Percentiles rank a stretch among this genome's conserved stretches.
Conservation (phyloP, 2,329 filamentous ascomycete species). For the Capronia epimyces region DNA sequence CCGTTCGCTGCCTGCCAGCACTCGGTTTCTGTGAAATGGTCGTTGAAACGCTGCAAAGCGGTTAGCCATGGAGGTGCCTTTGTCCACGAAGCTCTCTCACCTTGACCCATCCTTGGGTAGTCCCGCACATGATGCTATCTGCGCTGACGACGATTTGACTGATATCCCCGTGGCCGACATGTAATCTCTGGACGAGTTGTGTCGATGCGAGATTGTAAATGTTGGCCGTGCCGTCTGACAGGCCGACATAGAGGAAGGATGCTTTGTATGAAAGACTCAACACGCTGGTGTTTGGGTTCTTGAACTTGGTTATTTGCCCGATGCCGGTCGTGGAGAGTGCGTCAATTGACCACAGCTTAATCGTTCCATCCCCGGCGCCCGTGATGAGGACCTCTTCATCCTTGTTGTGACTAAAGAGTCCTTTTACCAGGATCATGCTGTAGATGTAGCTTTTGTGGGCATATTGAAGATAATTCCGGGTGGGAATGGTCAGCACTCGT, state of each 20-base stretch:
- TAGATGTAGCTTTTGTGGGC: constrained; percentile 95
- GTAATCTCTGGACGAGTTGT: constrained; percentile 82
- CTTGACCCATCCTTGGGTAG: constrained; percentile 80
- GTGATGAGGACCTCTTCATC: constrained; percentile 78
- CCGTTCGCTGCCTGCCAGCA: constrained; percentile 80
- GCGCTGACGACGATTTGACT: constrained; percentile 49
- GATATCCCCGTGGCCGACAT: constrained; percentile 74
- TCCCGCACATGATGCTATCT: constrained; percentile 78
- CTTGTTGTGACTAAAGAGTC: constrained; percentile 63
- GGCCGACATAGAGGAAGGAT: constrained; percentile 86
- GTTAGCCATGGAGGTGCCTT: not conserved
- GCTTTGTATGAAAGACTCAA: constrained; percentile 81
- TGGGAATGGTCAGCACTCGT: constrained; percentile 71
- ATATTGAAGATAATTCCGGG: constrained; percentile 75
- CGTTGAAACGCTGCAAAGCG: constrained; percentile 59
- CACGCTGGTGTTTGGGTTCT: constrained; percentile 59
- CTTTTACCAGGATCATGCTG: constrained; percentile 82
- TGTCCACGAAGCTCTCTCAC: constrained; percentile 45
- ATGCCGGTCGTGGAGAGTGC: constrained; percentile 52
- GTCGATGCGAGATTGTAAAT: constrained; percentile 95
- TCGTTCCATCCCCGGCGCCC: constrained; percentile 85
- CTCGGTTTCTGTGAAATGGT: constrained; percentile 73
- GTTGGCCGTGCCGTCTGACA: constrained; percentile 80
- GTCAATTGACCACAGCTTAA: constrained; percentile 72
- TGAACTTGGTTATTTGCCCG: constrained; percentile 61